Percentiles rank a stretch among this genome's conserved stretches.
Conservation (phyloP, 352 stramenopile genomes). For the Globisporangium camurandrum region DNA sequence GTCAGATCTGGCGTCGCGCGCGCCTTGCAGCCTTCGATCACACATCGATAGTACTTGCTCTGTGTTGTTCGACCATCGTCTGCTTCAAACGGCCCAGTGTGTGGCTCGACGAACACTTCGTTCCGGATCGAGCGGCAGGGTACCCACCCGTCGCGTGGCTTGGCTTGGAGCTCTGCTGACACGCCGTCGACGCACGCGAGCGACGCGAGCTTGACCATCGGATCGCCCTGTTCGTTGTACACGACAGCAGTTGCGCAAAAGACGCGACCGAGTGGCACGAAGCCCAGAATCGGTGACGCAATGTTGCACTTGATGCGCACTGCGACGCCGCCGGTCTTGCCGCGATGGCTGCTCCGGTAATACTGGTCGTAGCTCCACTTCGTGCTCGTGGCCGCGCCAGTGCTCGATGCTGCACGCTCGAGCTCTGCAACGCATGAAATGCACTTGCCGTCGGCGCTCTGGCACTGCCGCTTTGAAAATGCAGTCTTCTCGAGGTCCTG, state of each 20-base stretch:
- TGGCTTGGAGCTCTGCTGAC: slow-evolving; percentile 12
- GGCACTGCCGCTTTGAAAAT: slow-evolving; percentile 70
- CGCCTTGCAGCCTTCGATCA: slow-evolving; percentile 74
- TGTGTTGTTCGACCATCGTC: background rate
- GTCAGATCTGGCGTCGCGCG: slow-evolving; percentile 36
- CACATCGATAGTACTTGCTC: slow-evolving; percentile 46
- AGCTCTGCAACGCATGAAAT: slow-evolving; percentile 42
- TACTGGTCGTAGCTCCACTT: slow-evolving; percentile 60
- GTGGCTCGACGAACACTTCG: slow-evolving; percentile 55
- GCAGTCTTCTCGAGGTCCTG: slow-evolving; percentile 41
- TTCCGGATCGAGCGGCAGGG: slow-evolving; percentile 68
- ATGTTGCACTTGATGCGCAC: slow-evolving; percentile 66
- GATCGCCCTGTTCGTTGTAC: slow-evolving; percentile 67
- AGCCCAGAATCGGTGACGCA: slow-evolving; percentile 51
- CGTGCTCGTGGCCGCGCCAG: slow-evolving; percentile 19
- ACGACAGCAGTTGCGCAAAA: slow-evolving; percentile 48
- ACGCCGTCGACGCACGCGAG: slow-evolving; percentile 27
- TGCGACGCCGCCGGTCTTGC: slow-evolving; percentile 53
- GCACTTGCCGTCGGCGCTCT: slow-evolving; percentile 61
- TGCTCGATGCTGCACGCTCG: slow-evolving; percentile 22
- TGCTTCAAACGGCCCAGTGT: slow-evolving; percentile 32
- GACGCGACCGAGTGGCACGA: slow-evolving; percentile 54
- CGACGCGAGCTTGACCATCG: slow-evolving; percentile 60
- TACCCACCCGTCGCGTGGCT: slow-evolving; percentile 44
- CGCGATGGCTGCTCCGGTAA: slow-evolving; percentile 64